Evolutionary conservation across 345 rosid genomes (phyloP), one percentile per base, ranked within the genome.

Genomic region (Balakata baccata): DNA sequence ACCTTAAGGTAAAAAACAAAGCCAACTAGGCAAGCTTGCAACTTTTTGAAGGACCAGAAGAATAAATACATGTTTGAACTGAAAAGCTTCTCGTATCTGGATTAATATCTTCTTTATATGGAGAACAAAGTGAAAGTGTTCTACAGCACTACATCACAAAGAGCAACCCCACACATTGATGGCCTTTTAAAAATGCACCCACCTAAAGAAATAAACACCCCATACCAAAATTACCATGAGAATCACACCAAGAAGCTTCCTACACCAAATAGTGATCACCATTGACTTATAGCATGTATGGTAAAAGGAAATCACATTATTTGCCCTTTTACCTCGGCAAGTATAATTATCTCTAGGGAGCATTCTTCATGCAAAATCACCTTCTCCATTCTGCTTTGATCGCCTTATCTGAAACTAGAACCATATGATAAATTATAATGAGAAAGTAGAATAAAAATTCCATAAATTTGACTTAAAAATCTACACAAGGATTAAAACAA

Each of bases 371-470:
- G 51, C 46, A 67, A 77, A 75, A 74, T 92, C 87, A 92, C 85
- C 96, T 86, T 85, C 84, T 90, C 98, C 94, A 92, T 50, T 85
- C 94, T 10, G 91, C 91, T 85, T 81, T 88, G 22, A 79, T 65
- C 56, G 37, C 77, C 82, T 89, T 92, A 51, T 89, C 97, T 90
- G 86, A 78, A 84, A 78, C 68, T 58, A 69, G 0, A 70, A 62
- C 60, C 37, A 37, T 54, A 81, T 11, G 0, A 57, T 60, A 77
- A 58, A 4, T 38, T 50, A 72, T 59, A 65, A 68, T 64, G 29
- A 62, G 65, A 68, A 56, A 78, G 59, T 8, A 39, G 70, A 71
- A 59, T 3, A 69, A 53, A 10, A 63, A 73, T 69, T 58, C 46
- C 34, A 50, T 43, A 16, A 39, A 12, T 20, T 69, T 46, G 16